Conservation (phyloP, 371 early-diverging fungal genomes). For the Circinella umbellata region DNA sequence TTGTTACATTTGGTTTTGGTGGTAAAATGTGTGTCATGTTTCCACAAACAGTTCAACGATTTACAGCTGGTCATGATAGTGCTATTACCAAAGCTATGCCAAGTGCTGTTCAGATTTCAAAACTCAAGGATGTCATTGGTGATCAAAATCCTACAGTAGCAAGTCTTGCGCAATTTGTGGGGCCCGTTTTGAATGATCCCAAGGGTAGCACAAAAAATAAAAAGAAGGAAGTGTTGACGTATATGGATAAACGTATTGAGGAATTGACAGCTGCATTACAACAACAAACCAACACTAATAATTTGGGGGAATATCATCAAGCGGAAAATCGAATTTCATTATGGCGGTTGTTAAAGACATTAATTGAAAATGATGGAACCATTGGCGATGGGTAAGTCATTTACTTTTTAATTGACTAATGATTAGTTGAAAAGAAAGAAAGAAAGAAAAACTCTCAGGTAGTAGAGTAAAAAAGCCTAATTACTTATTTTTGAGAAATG, state of each 20-base stretch:
- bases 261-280: conserved; percentile 37
- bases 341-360: conserved; percentile 64
- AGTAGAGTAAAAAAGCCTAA: background rate
- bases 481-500: background rate
- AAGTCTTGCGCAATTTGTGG: conserved; percentile 45
- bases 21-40: conserved; percentile 80
- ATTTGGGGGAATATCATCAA: conserved; percentile 32
- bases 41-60: conserved; percentile 76
- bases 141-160: conserved; percentile 27
- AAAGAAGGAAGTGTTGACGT: conserved; percentile 68
- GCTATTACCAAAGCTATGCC: conserved; percentile 62
- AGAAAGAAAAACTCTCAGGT: background rate
- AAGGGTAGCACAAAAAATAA: conserved; percentile 60
- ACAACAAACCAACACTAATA: conserved; percentile 12
- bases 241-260: conserved; percentile 56
- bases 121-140: conserved; percentile 44
- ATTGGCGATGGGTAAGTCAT: conserved; percentile 66
- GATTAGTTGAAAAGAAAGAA: background rate
- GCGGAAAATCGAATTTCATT: conserved; percentile 50
- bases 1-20: conserved; percentile 87
- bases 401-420: background rate
- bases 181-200: conserved; percentile 66
- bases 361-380: conserved; percentile 72
- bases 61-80: conserved; percentile 46
- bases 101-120: conserved; percentile 58